Conservation (phyloP, 2,329 filamentous ascomycete species). For the Epichloe brachyelytri region DNA sequence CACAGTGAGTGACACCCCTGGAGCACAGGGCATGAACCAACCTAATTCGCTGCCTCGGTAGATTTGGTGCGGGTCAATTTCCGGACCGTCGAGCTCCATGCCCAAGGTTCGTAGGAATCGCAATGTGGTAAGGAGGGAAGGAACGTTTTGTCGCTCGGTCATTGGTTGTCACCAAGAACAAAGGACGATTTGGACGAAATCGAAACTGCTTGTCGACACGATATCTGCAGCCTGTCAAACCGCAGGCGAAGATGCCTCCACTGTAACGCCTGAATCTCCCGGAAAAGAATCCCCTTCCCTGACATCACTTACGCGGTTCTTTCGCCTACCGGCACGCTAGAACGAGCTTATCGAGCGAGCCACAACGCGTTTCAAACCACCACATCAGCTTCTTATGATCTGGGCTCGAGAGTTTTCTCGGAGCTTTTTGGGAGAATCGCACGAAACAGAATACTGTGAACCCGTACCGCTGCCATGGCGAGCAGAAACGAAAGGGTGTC, state of each 20-base stretch:
- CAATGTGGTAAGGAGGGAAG: background rate
- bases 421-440: background rate
- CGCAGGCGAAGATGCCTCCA: background rate
- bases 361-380: background rate
- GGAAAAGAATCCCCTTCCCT: background rate
- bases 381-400: background rate
- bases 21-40: background rate
- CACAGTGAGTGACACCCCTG: background rate
- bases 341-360: background rate
- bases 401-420: background rate
- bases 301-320: constrained; percentile 4
- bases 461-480: constrained; percentile 26
- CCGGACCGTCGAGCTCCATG: constrained; percentile 14
- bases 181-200: background rate
- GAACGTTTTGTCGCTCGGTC: background rate
- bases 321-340: constrained; percentile 4
- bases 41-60: background rate
- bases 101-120: background rate
- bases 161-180: background rate
- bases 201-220: background rate
- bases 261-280: background rate
- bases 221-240: background rate
- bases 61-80: constrained; percentile 22
- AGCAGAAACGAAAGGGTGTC: constrained; percentile 42
- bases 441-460: background rate